phyloP scores from a whole-genome alignment of 2,329 filamentous ascomycete species.

The Colletotrichum echinochloae region DNA sequence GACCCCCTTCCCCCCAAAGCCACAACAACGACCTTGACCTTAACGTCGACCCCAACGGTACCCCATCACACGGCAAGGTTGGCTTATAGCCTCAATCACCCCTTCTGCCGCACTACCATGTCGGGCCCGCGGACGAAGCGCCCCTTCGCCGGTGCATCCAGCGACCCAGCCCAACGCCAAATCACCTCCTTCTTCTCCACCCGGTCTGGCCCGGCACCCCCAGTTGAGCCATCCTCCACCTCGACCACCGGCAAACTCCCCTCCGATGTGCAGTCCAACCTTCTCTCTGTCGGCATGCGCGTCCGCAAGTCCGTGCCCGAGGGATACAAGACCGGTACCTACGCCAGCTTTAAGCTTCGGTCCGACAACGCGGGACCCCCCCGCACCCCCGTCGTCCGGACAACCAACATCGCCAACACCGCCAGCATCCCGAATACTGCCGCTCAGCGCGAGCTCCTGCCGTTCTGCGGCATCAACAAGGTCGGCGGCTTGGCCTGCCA shows the following conservation, averaged over 20 bases:
- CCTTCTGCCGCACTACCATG: constrained; percentile 52
- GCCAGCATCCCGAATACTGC: constrained; percentile 45
- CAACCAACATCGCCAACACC: constrained; percentile 41
- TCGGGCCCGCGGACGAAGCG: constrained; percentile 69
- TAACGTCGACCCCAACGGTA: constrained; percentile 8
- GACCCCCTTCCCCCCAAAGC: constrained; percentile 7
- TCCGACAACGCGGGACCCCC: constrained; percentile 48
- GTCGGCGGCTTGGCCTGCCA: constrained; percentile 76
- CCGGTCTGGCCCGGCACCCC: constrained; percentile 33
- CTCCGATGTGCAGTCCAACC: constrained; percentile 77
- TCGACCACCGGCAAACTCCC: constrained; percentile 65
- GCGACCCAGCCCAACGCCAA: constrained; percentile 69
- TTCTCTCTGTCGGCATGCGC: constrained; percentile 94
- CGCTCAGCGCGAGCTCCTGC: constrained; percentile 72
- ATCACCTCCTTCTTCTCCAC: constrained; percentile 72
- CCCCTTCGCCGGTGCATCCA: constrained; percentile 69
- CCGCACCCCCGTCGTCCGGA: constrained; percentile 22
- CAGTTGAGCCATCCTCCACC: constrained; percentile 39
- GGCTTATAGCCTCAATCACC: constrained; percentile 14
- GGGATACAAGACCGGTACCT: constrained; percentile 84
- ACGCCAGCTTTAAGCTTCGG: constrained; percentile 65
- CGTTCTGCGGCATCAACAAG: constrained; percentile 85
- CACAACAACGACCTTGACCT: constrained; percentile 1
- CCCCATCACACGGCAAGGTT: not conserved
- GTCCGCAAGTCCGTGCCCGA: constrained; percentile 93